phyloP scores from a whole-genome alignment of 768 basidiomycete genomes.

The Leccinum variicolor region DNA sequence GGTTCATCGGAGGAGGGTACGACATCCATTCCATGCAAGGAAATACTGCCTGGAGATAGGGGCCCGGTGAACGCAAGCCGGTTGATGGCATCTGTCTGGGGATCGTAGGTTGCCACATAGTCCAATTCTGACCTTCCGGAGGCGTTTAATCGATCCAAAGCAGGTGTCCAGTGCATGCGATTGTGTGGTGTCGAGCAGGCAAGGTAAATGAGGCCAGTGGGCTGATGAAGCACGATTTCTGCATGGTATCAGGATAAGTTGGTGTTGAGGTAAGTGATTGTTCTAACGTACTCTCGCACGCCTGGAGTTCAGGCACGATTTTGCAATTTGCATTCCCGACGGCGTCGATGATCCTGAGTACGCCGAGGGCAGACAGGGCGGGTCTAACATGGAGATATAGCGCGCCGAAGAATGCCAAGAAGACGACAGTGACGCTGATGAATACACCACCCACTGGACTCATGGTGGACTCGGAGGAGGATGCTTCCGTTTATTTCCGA shows the following conservation, averaged over 20 bases:
- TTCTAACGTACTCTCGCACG: slow-evolving; percentile 58
- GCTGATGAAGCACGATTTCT: slow-evolving; percentile 61
- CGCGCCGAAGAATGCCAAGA: slow-evolving; percentile 40
- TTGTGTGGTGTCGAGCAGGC: slow-evolving; percentile 55
- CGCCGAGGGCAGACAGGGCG: slow-evolving; percentile 39
- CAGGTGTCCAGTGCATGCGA: slow-evolving; percentile 53
- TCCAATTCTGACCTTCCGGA: slow-evolving; percentile 43
- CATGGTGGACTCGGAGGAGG: neutral
- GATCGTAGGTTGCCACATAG: slow-evolving; percentile 61
- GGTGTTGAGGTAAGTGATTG: neutral
- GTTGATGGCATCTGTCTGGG: slow-evolving; percentile 40
- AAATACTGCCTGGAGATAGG: slow-evolving; percentile 39
- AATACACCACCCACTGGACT: neutral
- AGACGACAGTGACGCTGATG: slow-evolving; percentile 17
- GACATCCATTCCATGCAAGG: slow-evolving; percentile 68
- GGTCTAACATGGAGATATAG: slow-evolving; percentile 51
- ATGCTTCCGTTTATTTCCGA: neutral
- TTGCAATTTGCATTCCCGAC: slow-evolving; percentile 50
- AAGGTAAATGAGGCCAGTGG: slow-evolving; percentile 55
- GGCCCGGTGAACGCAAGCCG: slow-evolving; percentile 43
- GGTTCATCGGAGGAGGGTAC: slow-evolving; percentile 50
- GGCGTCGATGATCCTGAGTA: slow-evolving; percentile 42
- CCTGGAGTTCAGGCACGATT: slow-evolving; percentile 50
- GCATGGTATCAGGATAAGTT: slow-evolving; percentile 10
- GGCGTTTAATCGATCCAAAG: slow-evolving; percentile 31